Evolutionary conservation across 1,284 basidiomycete genomes (phyloP).

Genomic region (Austroboletus novae-zelandiae): DNA sequence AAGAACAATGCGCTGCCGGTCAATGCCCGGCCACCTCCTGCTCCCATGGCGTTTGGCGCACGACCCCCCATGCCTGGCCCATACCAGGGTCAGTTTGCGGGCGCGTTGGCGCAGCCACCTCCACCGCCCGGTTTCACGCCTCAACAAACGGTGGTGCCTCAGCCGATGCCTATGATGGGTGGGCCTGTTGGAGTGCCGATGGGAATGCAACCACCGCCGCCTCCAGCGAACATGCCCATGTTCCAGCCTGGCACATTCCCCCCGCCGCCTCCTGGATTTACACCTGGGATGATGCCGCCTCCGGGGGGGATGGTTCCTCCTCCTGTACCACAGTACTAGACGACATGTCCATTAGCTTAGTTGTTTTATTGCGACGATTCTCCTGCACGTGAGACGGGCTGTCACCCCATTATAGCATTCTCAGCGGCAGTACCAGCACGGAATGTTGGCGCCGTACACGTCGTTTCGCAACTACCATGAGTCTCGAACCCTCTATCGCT

Average conservation of each 20-base stretch:
- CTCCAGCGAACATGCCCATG: slow-evolving; percentile 32
- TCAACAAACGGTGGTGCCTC: slow-evolving; percentile 62
- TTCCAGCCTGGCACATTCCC: slow-evolving; percentile 33
- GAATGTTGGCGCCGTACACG: background rate
- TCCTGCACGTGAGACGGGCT: slow-evolving; percentile 1
- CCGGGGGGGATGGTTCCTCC: slow-evolving; percentile 33
- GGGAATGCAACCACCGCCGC: slow-evolving; percentile 43
- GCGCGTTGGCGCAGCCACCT: slow-evolving; percentile 69
- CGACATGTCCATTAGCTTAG: slow-evolving; percentile 10
- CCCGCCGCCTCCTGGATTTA: slow-evolving; percentile 31
- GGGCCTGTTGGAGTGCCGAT: slow-evolving; percentile 32
- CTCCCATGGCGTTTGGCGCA: slow-evolving; percentile 65
- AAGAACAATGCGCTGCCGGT: slow-evolving; percentile 89
- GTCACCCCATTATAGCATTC: background rate
- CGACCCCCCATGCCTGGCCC: slow-evolving; percentile 61
- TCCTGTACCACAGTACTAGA: slow-evolving; percentile 32
- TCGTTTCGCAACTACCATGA: slow-evolving; percentile 15
- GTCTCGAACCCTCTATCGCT: slow-evolving; percentile 46
- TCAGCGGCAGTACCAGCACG: slow-evolving; percentile 1
- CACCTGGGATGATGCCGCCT: slow-evolving; percentile 33
- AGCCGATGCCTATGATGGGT: slow-evolving; percentile 39
- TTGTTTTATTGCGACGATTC: background rate
- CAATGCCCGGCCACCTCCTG: slow-evolving; percentile 63
- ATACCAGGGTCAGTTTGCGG: slow-evolving; percentile 88
- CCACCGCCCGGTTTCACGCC: slow-evolving; percentile 69